These are phyloP conservation scores for Coccomyxa sp. DNA, from an alignment of 139 green algal genomes.

Conservation along the genomic window DNA sequence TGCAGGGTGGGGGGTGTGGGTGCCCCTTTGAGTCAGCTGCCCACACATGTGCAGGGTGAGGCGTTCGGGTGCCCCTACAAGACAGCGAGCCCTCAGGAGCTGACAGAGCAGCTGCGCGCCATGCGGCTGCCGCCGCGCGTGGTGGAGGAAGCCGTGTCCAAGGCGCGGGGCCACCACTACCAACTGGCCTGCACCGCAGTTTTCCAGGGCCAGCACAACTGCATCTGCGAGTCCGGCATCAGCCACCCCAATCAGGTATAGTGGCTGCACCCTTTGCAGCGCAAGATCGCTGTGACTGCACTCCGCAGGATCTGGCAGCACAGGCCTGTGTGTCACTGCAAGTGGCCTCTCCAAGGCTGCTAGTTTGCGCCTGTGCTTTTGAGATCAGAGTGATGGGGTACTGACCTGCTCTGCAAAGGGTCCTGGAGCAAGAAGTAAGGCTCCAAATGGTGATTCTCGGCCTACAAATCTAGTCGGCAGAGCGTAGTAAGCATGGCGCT, in stretches of 20 bases:
- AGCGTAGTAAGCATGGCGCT: too few relatives aligned
- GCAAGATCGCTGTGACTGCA: background rate
- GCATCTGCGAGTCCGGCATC: slow-evolving; percentile 76
- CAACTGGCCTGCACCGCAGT: slow-evolving; percentile 88
- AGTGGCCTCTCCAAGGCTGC: too few relatives aligned
- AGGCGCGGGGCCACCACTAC: slow-evolving; percentile 74
- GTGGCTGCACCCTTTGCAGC: background rate
- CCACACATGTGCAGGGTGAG: slow-evolving; percentile 54
- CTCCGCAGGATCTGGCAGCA: background rate
- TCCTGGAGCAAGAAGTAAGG: too few relatives aligned
- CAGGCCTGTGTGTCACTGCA: too few relatives aligned
- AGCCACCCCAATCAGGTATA: slow-evolving; percentile 84
- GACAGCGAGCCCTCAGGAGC: slow-evolving; percentile 52
- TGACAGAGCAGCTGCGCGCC: slow-evolving; percentile 61
- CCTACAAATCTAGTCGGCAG: background rate
- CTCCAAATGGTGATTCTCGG: background rate
- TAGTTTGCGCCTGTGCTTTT: background rate
- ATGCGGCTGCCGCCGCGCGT: slow-evolving; percentile 29
- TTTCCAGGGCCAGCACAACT: slow-evolving; percentile 78
- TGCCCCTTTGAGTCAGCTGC: too few relatives aligned
- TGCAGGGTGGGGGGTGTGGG: too few relatives aligned
- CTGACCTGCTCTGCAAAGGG: background rate
- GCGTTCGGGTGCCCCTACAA: slow-evolving; percentile 90
- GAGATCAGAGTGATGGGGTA: background rate
- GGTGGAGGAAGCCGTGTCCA: slow-evolving; percentile 67